Conservation (phyloP, 2,329 filamentous ascomycete genomes). For the Aureobasidium sp. region DNA sequence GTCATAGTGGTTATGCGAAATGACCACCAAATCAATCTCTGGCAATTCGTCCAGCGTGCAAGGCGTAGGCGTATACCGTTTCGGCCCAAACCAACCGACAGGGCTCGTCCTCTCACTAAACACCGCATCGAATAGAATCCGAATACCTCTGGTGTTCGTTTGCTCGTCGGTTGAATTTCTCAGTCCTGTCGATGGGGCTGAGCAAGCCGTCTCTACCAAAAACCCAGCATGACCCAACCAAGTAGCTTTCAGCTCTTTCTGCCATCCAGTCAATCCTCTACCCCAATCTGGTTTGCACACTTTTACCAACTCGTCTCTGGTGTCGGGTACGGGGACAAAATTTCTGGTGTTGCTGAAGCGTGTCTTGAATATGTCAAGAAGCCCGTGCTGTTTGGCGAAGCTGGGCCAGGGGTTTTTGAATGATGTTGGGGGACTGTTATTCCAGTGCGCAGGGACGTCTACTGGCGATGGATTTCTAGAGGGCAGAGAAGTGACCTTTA, state of each 20-base stretch:
- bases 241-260: slow-evolving; percentile 35
- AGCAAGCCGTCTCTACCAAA: slow-evolving; percentile 34
- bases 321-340: slow-evolving; percentile 38
- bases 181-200: background rate
- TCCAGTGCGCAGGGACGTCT: slow-evolving; percentile 31
- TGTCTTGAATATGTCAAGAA: slow-evolving; percentile 26
- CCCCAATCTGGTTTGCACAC: slow-evolving; percentile 37
- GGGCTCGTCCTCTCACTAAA: slow-evolving; percentile 44
- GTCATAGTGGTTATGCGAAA: slow-evolving; percentile 51
- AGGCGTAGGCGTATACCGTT: slow-evolving; percentile 44
- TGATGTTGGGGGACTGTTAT: slow-evolving; percentile 35
- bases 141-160: slow-evolving; percentile 29
- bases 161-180: slow-evolving; percentile 20
- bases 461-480: background rate
- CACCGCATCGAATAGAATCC: slow-evolving; percentile 46
- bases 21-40: slow-evolving; percentile 43
- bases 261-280: slow-evolving; percentile 14
- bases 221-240: slow-evolving; percentile 47
- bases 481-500: background rate
- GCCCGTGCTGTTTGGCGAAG: slow-evolving; percentile 20
- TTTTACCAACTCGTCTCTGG: slow-evolving; percentile 34
- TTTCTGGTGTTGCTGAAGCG: slow-evolving; percentile 35
- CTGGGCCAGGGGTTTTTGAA: slow-evolving; percentile 47
- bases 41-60: slow-evolving; percentile 43
- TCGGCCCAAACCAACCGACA: slow-evolving; percentile 40